These are phyloP conservation scores for Leccinum truebloodii DNA, from an alignment of 768 basidiomycete species.

Conservation along the genomic window DNA sequence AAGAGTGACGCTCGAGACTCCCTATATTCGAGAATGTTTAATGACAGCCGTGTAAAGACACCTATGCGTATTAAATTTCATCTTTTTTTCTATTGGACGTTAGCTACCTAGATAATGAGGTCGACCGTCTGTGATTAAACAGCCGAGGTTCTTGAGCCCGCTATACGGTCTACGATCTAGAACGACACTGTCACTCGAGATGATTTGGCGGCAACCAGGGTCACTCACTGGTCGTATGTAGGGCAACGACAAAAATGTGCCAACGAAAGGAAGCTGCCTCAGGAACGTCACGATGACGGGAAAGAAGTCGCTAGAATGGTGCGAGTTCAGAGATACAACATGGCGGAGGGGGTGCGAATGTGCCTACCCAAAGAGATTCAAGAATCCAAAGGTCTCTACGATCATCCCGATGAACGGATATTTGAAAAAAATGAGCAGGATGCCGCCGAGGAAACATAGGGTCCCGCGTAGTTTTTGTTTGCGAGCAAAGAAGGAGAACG, in stretches of 20 bases:
- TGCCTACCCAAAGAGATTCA: slow-evolving; percentile 91
- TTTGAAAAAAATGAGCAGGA: slow-evolving; percentile 91
- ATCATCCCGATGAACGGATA: slow-evolving; percentile 94
- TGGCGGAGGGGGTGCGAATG: not conserved
- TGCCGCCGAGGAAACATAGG: slow-evolving; percentile 83
- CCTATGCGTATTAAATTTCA: slow-evolving; percentile 19
- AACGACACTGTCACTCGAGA: slow-evolving; percentile 8
- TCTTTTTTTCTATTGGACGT: slow-evolving; percentile 12
- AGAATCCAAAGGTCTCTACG: slow-evolving; percentile 94
- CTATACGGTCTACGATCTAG: slow-evolving; percentile 77
- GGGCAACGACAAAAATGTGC: slow-evolving; percentile 81
- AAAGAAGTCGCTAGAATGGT: slow-evolving; percentile 85
- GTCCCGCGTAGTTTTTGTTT: slow-evolving; percentile 94
- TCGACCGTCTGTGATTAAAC: slow-evolving; percentile 43
- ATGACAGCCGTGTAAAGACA: slow-evolving; percentile 3
- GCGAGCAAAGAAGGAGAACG: slow-evolving; percentile 96
- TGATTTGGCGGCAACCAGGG: not conserved
- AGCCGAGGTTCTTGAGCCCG: slow-evolving; percentile 75
- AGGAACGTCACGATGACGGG: slow-evolving; percentile 97
- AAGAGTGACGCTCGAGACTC: not conserved
- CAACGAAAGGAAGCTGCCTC: slow-evolving; percentile 90
- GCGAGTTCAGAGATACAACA: slow-evolving; percentile 4
- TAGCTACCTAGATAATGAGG: slow-evolving; percentile 9
- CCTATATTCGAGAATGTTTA: not conserved
- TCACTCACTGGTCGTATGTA: slow-evolving; percentile 77